phyloP scores from a whole-genome alignment of 148 eudicot genomes.

The Fagopyrum esculentum region DNA sequence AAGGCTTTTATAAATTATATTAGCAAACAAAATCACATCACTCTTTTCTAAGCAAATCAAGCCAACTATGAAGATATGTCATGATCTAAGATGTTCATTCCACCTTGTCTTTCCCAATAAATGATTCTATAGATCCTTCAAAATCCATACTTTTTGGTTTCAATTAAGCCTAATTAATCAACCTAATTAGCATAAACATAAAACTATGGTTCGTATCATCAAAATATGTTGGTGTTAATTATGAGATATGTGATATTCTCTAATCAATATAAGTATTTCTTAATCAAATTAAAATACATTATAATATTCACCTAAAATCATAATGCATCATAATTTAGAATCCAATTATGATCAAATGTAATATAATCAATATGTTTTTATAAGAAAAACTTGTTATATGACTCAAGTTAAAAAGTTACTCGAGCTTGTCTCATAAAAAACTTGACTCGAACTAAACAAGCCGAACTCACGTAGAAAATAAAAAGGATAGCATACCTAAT shows the following conservation, averaged over 20 bases:
- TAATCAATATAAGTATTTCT: neutral
- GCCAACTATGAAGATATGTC: neutral
- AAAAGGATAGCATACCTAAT: no score
- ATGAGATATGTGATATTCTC: neutral
- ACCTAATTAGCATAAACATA: neutral
- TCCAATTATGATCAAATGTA: neutral
- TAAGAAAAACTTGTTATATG: neutral
- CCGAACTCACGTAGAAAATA: no score
- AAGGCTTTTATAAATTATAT: neutral
- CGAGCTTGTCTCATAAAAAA: no score
- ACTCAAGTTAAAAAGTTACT: no score
- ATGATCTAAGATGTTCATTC: slow-evolving; percentile 1
- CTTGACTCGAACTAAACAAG: no score
- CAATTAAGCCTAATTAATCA: neutral
- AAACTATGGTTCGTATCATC: neutral
- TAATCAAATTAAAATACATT: neutral
- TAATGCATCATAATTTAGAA: neutral
- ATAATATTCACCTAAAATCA: neutral
- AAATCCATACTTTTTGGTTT: neutral
- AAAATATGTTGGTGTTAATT: neutral
- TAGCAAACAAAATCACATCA: neutral
- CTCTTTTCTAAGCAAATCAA: neutral
- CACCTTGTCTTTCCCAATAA: neutral
- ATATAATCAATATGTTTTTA: neutral
- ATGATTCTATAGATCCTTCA: slow-evolving; percentile 3